These are phyloP conservation scores for Isoetes taiwanensis DNA, from an alignment of 75 land plant species.

Conservation along the genomic window DNA sequence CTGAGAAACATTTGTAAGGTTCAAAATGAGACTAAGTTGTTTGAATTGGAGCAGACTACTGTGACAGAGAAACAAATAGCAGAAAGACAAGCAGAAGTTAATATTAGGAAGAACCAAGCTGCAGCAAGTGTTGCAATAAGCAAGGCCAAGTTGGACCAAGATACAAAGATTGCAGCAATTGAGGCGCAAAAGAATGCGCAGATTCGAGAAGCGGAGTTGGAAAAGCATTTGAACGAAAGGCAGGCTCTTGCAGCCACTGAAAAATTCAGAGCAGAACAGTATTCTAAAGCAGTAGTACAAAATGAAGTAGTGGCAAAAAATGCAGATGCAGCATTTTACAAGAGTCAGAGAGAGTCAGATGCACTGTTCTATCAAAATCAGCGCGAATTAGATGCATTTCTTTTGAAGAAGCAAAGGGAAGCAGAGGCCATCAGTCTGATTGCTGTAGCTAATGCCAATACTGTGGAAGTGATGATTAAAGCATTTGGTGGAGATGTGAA, in stretches of 20 bases:
- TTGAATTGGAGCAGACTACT: not conserved
- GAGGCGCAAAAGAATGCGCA: not conserved
- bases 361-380: slow-evolving; percentile 16
- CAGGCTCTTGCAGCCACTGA: slow-evolving; percentile 4
- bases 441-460: slow-evolving; percentile 19
- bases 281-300: not conserved
- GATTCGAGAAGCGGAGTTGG: slow-evolving; percentile 11
- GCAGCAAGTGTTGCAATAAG: too few species aligned
- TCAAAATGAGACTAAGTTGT: slow-evolving; percentile 18
- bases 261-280: not conserved
- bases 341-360: slow-evolving; percentile 17
- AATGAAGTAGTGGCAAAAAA: slow-evolving; percentile 4
- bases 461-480: slow-evolving; percentile 5
- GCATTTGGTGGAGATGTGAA: slow-evolving; percentile 16
- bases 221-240: slow-evolving; percentile 9
- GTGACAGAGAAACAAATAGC: too few species aligned
- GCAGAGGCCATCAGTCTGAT: slow-evolving; percentile 20
- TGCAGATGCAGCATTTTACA: slow-evolving; percentile 16
- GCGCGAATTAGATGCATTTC: too few species aligned
- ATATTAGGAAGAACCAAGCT: too few species aligned
- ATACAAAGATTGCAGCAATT: slow-evolving; percentile 6
- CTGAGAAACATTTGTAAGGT: slow-evolving; percentile 13
- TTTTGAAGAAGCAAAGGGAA: too few species aligned
- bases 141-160: too few species aligned
- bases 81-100: too few species aligned